Percentiles rank a stretch among this genome's conserved stretches.
phyloP scores from a whole-genome alignment of 176 grass and related monocot species.

The Dactylis glomerata region DNA sequence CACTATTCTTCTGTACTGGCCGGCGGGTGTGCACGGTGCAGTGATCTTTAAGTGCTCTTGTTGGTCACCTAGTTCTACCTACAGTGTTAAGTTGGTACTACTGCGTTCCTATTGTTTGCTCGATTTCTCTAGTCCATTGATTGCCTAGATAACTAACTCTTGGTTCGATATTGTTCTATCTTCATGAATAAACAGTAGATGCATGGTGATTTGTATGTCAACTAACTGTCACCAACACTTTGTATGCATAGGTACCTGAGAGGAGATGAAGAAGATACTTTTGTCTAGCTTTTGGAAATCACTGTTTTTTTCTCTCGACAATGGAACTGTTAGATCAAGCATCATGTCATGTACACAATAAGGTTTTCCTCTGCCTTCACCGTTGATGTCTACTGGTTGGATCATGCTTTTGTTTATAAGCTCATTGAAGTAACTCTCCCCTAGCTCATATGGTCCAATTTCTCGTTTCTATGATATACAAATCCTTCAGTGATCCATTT shows the following conservation, averaged over 20 bases:
- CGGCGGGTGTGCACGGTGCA: background rate
- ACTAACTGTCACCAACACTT: background rate
- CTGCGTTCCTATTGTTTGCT: background rate
- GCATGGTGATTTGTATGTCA: background rate
- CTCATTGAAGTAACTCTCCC: background rate
- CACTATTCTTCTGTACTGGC: no score
- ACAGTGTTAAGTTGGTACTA: no score
- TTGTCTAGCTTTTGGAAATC: background rate
- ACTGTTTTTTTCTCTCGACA: background rate
- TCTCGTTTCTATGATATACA: background rate
- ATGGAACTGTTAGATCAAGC: background rate
- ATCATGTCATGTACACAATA: background rate
- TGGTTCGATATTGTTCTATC: background rate
- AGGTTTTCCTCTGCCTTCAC: background rate
- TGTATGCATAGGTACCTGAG: background rate
- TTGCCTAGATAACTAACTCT: background rate
- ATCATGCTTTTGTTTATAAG: background rate
- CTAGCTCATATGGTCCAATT: background rate
- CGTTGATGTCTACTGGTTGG: no score
- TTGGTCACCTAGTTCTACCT: background rate
- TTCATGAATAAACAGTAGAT: background rate
- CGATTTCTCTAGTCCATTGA: background rate
- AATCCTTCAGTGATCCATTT: background rate
- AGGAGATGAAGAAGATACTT: background rate
- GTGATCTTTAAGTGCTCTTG: background rate